Base-by-base conservation (phyloP, 441 rosid species). In the Euphorbia schlechtendalii region DNA sequence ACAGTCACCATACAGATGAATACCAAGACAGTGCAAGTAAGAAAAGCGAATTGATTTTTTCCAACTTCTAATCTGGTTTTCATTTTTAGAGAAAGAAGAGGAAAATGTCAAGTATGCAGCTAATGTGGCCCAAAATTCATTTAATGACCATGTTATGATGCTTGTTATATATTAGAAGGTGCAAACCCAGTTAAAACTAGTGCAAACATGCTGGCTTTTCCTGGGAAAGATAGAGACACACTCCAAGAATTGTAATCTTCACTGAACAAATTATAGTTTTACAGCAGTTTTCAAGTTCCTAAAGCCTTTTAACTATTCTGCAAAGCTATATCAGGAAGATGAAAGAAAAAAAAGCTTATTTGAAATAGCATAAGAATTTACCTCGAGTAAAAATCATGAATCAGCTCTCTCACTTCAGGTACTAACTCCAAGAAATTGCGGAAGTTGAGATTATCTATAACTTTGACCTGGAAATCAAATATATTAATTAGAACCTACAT, bases 341-440 rank as follows among this genome's bases (percentile, higher is more conserved):
- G 36, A 51, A 63, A 59, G 15, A 65, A 43, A 43, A 48, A 17
- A 51, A 32, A 7, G 24, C 18, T 22, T 21, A 52, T 53, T n/a
- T 54, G 56, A 43, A 64, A 22, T 9, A 53, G 14, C 20, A 60
- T 9, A 52, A 34, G 0, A 48, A 36, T 58, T 62, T 79, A 94
- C 98, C 99, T 94, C 21, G 96, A 84, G 81, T 94, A 94, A 72
- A 94, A 94, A 74, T 88, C 92, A 76, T 89, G 86, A 73, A 94
- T 85, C 70, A 94, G 92, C 78, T 94, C 99, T 77, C 99, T 89
- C 55, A 94, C 96, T 84, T 94, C 98, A 67, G 99, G 98, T 59
- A 89, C 94, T 74, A 91, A 75, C 88, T 91, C 99, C 84, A 94
- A 83, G 76, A 91, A 86, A 78, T 86, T 86, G 64, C 96, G 89